Conservation (phyloP, 176 grass and related monocot genomes). For the Typha latifolia region DNA sequence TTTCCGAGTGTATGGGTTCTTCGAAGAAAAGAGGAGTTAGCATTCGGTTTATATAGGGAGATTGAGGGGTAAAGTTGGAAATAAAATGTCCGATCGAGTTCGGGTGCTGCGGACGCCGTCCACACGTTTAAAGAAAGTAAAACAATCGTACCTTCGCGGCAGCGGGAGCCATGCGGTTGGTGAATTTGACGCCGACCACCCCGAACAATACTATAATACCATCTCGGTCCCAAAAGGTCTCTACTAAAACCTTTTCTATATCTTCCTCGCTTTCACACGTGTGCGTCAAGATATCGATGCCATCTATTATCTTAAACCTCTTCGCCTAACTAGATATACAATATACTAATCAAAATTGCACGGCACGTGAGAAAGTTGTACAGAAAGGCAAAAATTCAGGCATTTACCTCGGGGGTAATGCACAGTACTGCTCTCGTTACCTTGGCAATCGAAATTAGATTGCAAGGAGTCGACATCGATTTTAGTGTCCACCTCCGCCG, state of each 20-base stretch:
- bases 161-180: not conserved
- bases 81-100: not conserved
- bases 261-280: not conserved
- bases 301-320: too few species aligned
- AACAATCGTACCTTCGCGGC: not conserved
- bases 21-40: not conserved
- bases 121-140: not conserved
- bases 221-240: not conserved
- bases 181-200: not conserved
- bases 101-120: not conserved
- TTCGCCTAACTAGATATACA: too few species aligned
- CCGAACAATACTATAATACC: not conserved
- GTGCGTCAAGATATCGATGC: not conserved
- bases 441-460: too few species aligned
- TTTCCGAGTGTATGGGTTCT: not conserved
- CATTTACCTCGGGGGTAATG: too few species aligned
- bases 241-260: not conserved
- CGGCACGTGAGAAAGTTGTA: too few species aligned
- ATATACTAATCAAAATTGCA: too few species aligned
- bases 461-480: too few species aligned
- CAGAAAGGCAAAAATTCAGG: too few species aligned
- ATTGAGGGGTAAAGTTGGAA: not conserved
- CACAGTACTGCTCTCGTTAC: too few species aligned
- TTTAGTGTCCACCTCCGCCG: too few species aligned
- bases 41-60: not conserved